A percentile compares a stretch with the other conserved stretches of the same genome.
These are phyloP conservation scores for Cyberlindnera suaveolens DNA, from an alignment of 805 yeast species.

Conservation along the genomic window DNA sequence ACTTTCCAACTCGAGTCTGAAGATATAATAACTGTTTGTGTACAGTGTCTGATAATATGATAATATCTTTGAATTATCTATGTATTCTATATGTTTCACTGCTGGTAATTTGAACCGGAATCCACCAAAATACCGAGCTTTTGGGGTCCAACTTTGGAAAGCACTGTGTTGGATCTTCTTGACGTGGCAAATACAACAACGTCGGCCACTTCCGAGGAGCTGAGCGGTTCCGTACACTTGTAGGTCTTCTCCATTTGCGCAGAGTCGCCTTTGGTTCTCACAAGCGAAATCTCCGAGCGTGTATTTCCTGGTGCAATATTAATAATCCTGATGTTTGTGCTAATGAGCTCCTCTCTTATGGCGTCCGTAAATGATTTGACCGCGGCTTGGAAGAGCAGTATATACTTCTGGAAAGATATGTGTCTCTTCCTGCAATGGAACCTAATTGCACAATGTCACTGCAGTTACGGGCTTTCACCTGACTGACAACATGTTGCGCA, in stretches of 20 bases:
- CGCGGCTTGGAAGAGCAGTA: constrained; percentile 72
- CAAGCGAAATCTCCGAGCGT: constrained; percentile 56
- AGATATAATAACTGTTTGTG: too few relatives aligned
- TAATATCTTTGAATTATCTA: too few relatives aligned
- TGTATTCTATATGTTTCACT: too few relatives aligned
- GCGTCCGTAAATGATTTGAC: constrained; percentile 62
- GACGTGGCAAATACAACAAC: constrained; percentile 40
- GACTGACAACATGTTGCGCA: constrained; percentile 67
- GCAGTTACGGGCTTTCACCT: constrained; percentile 59
- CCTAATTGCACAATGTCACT: constrained; percentile 73
- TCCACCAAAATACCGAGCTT: too few relatives aligned
- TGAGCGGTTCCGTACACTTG: constrained; percentile 46
- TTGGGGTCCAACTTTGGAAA: constrained; percentile 59
- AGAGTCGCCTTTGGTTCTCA: constrained; percentile 51
- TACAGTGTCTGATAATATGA: too few relatives aligned
- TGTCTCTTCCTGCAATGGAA: constrained; percentile 75
- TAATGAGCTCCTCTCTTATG: constrained; percentile 64
- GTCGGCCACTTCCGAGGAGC: constrained; percentile 39
- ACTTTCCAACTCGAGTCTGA: too few relatives aligned
- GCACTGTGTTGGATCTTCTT: constrained; percentile 49
- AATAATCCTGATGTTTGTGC: constrained; percentile 59
- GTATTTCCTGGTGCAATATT: constrained; percentile 64
- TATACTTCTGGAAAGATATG: constrained; percentile 71
- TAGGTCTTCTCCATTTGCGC: constrained; percentile 49
- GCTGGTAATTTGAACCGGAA: too few relatives aligned